Conservation (phyloP, 495 filamentous ascomycete species). For the Penicillium lividum region DNA sequence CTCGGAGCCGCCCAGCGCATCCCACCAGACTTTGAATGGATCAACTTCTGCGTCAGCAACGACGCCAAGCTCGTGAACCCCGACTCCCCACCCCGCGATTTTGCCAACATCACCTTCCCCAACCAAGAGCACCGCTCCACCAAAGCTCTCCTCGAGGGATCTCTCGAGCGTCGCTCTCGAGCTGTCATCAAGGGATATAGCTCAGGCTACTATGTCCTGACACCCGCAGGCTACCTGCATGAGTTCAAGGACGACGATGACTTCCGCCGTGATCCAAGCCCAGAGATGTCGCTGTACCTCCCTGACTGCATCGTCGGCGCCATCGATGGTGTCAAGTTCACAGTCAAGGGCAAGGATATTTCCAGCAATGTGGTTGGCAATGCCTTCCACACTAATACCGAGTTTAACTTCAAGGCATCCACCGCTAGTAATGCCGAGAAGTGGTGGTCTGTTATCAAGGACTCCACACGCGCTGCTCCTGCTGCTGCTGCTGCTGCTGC, state of each 20-base stretch:
- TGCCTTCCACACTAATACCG: conserved; percentile 61
- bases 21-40: conserved; percentile 91
- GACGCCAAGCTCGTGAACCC: conserved; percentile 76
- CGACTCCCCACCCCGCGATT: conserved; percentile 64
- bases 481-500: conserved; percentile 8
- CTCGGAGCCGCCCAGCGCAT: conserved; percentile 74
- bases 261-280: conserved; percentile 73
- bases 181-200: conserved; percentile 77
- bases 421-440: conserved; percentile 71
- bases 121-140: conserved; percentile 85
- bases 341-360: conserved; percentile 89
- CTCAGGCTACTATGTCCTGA: conserved; percentile 86
- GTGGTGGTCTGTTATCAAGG: conserved; percentile 75
- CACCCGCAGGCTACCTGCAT: conserved; percentile 81
- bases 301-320: conserved; percentile 84
- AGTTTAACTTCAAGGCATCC: conserved; percentile 72
- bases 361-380: conserved; percentile 60
- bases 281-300: conserved; percentile 86
- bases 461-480: conserved; percentile 30
- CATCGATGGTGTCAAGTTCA: conserved; percentile 80
- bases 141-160: conserved; percentile 80
- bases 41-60: conserved; percentile 72
- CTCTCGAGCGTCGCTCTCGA: conserved; percentile 80
- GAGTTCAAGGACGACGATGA: conserved; percentile 96
- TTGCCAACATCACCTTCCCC: conserved; percentile 75